Evolutionary conservation across 768 basidiomycete species (phyloP).

Genomic region (Cystobasidium onofrii): DNA sequence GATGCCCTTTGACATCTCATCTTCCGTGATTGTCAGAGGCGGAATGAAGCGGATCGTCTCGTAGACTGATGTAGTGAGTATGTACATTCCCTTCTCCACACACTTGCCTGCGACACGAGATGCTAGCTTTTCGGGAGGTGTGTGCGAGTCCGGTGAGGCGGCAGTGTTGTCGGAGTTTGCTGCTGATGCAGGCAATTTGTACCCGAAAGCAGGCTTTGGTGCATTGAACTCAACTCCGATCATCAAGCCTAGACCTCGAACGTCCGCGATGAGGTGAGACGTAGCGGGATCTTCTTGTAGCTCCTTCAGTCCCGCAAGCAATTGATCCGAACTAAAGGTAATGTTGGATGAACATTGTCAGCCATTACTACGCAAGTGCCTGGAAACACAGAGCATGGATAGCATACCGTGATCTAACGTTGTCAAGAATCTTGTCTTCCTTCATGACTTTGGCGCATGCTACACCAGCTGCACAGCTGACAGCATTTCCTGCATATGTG

Average conservation of each 20-base stretch:
- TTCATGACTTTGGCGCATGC: slow-evolving; percentile 69
- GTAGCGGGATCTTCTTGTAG: slow-evolving; percentile 56
- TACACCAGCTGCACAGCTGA: slow-evolving; percentile 80
- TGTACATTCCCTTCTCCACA: slow-evolving; percentile 73
- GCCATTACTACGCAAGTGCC: slow-evolving; percentile 4
- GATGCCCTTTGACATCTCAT: slow-evolving; percentile 55
- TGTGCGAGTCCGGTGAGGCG: slow-evolving; percentile 42
- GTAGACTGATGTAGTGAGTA: slow-evolving; percentile 81
- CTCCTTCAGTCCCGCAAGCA: slow-evolving; percentile 57
- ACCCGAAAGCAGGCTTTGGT: slow-evolving; percentile 38
- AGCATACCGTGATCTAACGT: slow-evolving; percentile 62
- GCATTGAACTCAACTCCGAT: slow-evolving; percentile 59
- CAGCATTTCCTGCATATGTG: slow-evolving; percentile 57
- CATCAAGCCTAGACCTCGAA: slow-evolving; percentile 86
- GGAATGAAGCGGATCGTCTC: slow-evolving; percentile 74
- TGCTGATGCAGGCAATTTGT: slow-evolving; percentile 51
- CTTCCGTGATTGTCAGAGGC: slow-evolving; percentile 67
- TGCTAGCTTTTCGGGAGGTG: slow-evolving; percentile 42
- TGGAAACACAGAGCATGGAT: too few species aligned
- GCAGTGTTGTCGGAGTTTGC: slow-evolving; percentile 40
- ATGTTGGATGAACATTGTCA: too few species aligned
- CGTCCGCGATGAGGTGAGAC: slow-evolving; percentile 62
- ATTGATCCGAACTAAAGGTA: slow-evolving; percentile 56
- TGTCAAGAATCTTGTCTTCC: slow-evolving; percentile 71
- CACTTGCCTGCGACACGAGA: slow-evolving; percentile 54